Evolutionary conservation across 495 filamentous ascomycete genomes (phyloP).

Genomic region (Neurospora terricola): DNA sequence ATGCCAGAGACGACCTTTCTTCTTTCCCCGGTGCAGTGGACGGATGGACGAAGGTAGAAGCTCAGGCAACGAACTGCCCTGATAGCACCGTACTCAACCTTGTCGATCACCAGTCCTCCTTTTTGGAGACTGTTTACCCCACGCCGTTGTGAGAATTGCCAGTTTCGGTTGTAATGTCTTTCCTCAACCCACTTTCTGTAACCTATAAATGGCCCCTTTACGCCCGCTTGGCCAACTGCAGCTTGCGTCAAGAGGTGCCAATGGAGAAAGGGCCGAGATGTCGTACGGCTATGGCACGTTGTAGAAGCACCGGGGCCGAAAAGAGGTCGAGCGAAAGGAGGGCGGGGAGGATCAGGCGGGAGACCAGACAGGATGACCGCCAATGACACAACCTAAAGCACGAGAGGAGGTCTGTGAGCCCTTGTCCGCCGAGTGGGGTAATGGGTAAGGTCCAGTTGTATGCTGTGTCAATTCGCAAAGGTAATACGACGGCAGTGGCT

Average conservation of each 20-base stretch:
- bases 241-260: neutral
- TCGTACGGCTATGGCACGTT: neutral
- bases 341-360: slow-evolving; percentile 1
- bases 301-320: neutral
- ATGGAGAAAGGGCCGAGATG: neutral
- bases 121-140: neutral
- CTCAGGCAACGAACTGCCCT: neutral
- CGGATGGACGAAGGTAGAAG: neutral
- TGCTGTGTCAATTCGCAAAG: neutral
- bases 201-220: neutral
- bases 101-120: neutral
- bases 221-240: neutral
- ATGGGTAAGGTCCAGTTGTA: neutral
- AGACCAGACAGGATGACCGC: slow-evolving; percentile 4
- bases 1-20: slow-evolving; percentile 14
- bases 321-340: neutral
- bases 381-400: slow-evolving; percentile 14
- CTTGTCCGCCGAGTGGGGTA: neutral
- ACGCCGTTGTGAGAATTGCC: neutral
- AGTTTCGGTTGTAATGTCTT: neutral
- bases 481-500: neutral
- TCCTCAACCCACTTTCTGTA: neutral
- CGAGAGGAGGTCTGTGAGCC: slow-evolving; percentile 7
- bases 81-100: neutral
- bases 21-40: slow-evolving; percentile 4